Evolutionary conservation across 192 early-diverging fungal genomes (phyloP).

Genomic region (Coemansia sp.): DNA sequence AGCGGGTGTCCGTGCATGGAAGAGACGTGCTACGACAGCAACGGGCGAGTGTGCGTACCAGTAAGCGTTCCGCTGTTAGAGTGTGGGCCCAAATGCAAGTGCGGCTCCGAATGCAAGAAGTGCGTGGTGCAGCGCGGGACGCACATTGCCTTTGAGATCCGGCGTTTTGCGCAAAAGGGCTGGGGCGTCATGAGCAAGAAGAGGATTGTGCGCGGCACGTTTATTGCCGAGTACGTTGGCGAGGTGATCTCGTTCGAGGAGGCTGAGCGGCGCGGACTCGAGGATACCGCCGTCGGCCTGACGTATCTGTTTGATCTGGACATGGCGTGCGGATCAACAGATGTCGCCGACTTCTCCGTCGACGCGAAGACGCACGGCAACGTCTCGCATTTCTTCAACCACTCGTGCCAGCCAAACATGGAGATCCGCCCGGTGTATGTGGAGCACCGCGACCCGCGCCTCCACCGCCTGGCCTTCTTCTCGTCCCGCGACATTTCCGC

Average conservation of each 20-base stretch:
- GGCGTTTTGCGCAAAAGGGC: constrained; percentile 40
- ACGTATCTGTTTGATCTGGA: constrained; percentile 71
- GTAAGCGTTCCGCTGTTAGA: constrained; percentile 27
- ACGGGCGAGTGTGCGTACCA: constrained; percentile 22
- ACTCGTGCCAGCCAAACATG: constrained; percentile 94
- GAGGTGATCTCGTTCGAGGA: constrained; percentile 83
- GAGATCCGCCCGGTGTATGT: constrained; percentile 48
- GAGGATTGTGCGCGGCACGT: constrained; percentile 55
- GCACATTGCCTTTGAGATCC: constrained; percentile 39
- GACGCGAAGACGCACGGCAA: constrained; percentile 91
- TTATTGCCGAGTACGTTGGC: constrained; percentile 96
- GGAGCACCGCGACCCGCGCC: constrained; percentile 80
- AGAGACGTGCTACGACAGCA: constrained; percentile 27
- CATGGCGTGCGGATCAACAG: constrained; percentile 78
- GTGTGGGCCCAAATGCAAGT: constrained; percentile 42
- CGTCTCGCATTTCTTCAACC: constrained; percentile 97
- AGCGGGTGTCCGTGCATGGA: constrained; percentile 27
- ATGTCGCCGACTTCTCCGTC: constrained; percentile 91
- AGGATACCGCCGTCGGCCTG: constrained; percentile 25
- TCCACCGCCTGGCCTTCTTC: constrained; percentile 90
- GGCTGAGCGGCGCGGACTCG: constrained; percentile 66
- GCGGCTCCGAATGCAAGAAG: constrained; percentile 33
- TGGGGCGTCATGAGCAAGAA: constrained; percentile 49
- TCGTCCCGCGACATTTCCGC: constrained; percentile 67
- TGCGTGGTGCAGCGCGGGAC: constrained; percentile 49